These are phyloP conservation scores for Miamiensis avidus DNA, from an alignment of 169 alveolate species.

Conservation along the genomic window DNA sequence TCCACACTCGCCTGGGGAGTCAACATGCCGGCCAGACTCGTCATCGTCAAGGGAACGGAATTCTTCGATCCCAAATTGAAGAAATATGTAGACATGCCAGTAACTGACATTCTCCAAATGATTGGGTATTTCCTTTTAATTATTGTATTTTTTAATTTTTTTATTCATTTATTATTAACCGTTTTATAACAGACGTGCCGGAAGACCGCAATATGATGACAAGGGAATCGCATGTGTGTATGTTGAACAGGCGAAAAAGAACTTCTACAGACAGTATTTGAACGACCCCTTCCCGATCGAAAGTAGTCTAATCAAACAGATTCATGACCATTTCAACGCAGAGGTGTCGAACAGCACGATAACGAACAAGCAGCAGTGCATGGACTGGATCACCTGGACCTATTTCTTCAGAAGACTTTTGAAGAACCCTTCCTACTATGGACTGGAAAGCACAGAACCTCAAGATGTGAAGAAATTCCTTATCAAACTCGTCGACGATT, in stretches of 20 bases:
- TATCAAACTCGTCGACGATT: constrained; percentile 46
- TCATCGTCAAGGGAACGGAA: constrained; percentile 97
- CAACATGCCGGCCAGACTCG: constrained; percentile 97
- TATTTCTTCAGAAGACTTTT: constrained; percentile 88
- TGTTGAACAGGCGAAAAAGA: constrained; percentile 95
- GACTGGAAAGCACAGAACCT: constrained; percentile 48
- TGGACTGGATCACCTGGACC: constrained; percentile 89
- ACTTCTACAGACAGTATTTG: constrained; percentile 96
- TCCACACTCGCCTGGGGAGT: constrained; percentile 93
- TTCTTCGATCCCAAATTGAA: constrained; percentile 89
- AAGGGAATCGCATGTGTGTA: constrained; percentile 96
- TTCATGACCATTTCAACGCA: constrained; percentile 97
- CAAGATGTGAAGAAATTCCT: constrained; percentile 57
- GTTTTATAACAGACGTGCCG: constrained; percentile 99
- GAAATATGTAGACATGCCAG: constrained; percentile 94
- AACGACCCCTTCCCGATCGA: constrained; percentile 99
- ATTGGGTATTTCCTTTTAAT: no score
- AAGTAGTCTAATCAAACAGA: constrained; percentile 87
- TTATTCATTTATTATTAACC: constrained; percentile 88
- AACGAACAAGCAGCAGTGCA: constrained; percentile 67
- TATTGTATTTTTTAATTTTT: no score
- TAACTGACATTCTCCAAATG: constrained; percentile 91
- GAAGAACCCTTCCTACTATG: constrained; percentile 86
- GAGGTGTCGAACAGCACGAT: constrained; percentile 97
- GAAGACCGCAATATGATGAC: constrained; percentile 98